These are phyloP conservation scores for Andrographis paniculata DNA, from an alignment of 305 asterid genomes.

Conservation along the genomic window DNA sequence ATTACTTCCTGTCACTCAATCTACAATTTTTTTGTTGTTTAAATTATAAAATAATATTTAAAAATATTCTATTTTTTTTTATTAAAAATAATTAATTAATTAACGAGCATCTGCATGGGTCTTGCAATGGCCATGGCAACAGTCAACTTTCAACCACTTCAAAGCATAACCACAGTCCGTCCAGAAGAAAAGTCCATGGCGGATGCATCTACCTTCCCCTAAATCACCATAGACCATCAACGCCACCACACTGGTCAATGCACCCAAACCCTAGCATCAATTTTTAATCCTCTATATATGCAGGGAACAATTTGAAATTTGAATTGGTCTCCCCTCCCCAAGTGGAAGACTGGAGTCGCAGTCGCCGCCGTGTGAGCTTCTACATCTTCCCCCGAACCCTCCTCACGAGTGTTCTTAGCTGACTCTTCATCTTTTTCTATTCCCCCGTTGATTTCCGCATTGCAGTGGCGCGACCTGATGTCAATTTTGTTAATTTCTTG, in stretches of 20 bases:
- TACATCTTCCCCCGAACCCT: neutral
- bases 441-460: too few species aligned
- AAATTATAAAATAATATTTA: too few species aligned
- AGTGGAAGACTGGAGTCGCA: neutral
- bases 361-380: neutral
- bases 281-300: too few species aligned
- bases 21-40: too few species aligned
- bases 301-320: neutral
- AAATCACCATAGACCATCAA: constrained; percentile 8
- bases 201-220: constrained; percentile 8
- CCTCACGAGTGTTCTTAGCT: neutral
- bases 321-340: neutral
- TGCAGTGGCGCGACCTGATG: neutral
- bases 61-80: too few species aligned
- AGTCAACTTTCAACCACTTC: too few species aligned
- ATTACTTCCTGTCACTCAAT: too few species aligned
- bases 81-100: too few species aligned
- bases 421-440: neutral
- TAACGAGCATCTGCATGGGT: too few species aligned
- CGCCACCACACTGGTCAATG: constrained; percentile 12
- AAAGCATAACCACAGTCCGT: constrained; percentile 1
- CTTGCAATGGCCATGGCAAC: too few species aligned
- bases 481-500: neutral
- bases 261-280: neutral
- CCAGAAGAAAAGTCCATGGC: constrained; percentile 16